A percentile compares a stretch with the other conserved stretches of the same genome.
Conservation (phyloP, 192 early-diverging fungal genomes). For the Backusella luteola region DNA sequence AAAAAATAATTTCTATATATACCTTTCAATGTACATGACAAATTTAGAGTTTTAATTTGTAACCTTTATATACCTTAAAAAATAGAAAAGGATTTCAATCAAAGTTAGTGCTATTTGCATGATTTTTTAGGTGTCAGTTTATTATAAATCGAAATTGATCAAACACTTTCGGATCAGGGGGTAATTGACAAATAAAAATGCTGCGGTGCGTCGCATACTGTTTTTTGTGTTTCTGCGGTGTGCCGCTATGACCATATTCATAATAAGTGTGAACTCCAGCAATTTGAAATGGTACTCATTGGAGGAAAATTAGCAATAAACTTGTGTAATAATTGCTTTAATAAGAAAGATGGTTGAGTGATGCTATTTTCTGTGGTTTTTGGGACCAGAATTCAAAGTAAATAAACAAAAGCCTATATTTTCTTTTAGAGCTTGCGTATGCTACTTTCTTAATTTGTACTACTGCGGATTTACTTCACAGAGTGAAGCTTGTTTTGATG, state of each 20-base stretch:
- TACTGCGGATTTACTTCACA: neutral
- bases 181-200: too few relatives aligned
- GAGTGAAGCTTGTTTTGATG: neutral
- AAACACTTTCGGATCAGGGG: too few relatives aligned
- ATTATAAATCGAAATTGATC: neutral
- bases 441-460: neutral
- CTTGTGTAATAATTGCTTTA: neutral
- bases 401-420: neutral
- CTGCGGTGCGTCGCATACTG: too few relatives aligned
- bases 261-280: neutral
- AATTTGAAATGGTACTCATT: neutral
- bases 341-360: neutral
- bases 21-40: too few relatives aligned
- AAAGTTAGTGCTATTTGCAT: too few relatives aligned
- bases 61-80: too few relatives aligned
- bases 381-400: too few relatives aligned
- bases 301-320: neutral
- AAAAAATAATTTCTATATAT: too few relatives aligned
- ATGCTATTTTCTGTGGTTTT: neutral
- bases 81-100: too few relatives aligned
- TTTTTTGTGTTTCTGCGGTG: too few relatives aligned
- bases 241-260: neutral
- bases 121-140: neutral
- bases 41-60: too few relatives aligned
- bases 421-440: neutral